Conservation (phyloP, 306 rosid genomes). For the Fragaria nilgerrensis region DNA sequence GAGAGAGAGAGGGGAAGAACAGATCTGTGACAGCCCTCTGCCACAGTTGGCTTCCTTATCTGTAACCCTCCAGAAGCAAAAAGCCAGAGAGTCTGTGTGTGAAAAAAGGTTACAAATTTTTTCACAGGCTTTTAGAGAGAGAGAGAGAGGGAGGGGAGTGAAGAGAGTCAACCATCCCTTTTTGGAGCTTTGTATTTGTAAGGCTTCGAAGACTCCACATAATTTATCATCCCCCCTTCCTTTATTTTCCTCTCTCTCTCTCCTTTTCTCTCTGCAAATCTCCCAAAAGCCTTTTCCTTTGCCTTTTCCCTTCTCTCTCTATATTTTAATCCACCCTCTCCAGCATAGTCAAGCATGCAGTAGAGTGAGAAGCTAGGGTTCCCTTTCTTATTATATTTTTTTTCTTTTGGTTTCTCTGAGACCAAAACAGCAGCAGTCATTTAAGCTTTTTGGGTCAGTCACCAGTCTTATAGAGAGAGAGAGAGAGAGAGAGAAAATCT, state of each 20-base stretch:
- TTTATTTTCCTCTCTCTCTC: not conserved
- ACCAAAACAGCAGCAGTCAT: constrained; percentile 5
- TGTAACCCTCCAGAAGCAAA: constrained; percentile 20
- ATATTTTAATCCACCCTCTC: constrained; percentile 22
- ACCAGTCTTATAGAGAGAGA: not conserved
- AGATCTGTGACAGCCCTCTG: constrained; percentile 3
- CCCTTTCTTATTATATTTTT: constrained; percentile 1
- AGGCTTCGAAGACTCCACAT: constrained; percentile 94
- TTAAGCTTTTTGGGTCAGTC: constrained; percentile 18
- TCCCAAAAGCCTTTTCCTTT: not conserved
- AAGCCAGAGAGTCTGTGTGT: not conserved
- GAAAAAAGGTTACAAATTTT: constrained; percentile 34
- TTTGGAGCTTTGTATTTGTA: constrained; percentile 81
- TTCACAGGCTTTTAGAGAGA: constrained; percentile 30
- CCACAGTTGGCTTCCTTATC: constrained; percentile 34
- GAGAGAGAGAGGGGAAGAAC: not conserved
- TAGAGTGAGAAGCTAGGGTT: constrained; percentile 73
- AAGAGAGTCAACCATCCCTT: constrained; percentile 82
- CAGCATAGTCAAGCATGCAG: constrained; percentile 73
- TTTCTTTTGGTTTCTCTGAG: constrained; percentile 1
- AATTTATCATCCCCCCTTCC: constrained; percentile 43
- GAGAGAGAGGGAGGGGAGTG: not conserved
- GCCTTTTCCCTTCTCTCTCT: constrained; percentile 5
- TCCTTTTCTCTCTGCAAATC: not conserved
- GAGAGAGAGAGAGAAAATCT: constrained; percentile 2